Evolutionary conservation across 768 basidiomycete genomes (phyloP).

Genomic region (Myochromella boudieri): DNA sequence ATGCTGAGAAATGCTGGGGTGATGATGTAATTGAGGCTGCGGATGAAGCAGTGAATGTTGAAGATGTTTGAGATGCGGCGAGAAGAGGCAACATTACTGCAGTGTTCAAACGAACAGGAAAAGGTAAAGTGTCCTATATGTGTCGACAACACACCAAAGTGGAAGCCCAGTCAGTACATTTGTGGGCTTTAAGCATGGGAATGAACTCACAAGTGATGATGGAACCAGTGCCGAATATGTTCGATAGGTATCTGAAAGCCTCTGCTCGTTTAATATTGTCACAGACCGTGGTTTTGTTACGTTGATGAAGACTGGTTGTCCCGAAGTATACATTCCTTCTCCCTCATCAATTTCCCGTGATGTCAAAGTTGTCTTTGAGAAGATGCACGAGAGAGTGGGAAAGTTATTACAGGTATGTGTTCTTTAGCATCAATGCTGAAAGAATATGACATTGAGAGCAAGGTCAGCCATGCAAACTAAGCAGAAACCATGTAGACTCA

Average conservation of each 20-base stretch:
- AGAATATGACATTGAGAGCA: constrained; percentile 28
- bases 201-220: constrained; percentile 10
- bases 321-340: constrained; percentile 29
- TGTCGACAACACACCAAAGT: constrained; percentile 19
- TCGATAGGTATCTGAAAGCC: constrained; percentile 33
- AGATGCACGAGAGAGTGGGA: too few species aligned
- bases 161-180: constrained; percentile 18
- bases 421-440: constrained; percentile 25
- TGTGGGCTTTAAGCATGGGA: background rate
- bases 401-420: constrained; percentile 24
- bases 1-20: constrained; percentile 4
- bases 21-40: background rate
- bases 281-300: constrained; percentile 29
- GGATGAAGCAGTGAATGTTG: background rate
- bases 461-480: constrained; percentile 24
- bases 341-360: constrained; percentile 30
- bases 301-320: constrained; percentile 32
- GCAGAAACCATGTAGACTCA: too few species aligned
- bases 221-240: constrained; percentile 29
- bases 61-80: background rate
- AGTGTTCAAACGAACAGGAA: constrained; percentile 23
- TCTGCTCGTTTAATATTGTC: constrained; percentile 33
- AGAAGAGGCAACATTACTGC: constrained; percentile 18
- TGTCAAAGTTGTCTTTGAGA: constrained; percentile 29
- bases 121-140: constrained; percentile 26